These are phyloP conservation scores for Zygosaccharomyces pseudobailii DNA, from an alignment of 1,139 yeast genomes.

Conservation along the genomic window DNA sequence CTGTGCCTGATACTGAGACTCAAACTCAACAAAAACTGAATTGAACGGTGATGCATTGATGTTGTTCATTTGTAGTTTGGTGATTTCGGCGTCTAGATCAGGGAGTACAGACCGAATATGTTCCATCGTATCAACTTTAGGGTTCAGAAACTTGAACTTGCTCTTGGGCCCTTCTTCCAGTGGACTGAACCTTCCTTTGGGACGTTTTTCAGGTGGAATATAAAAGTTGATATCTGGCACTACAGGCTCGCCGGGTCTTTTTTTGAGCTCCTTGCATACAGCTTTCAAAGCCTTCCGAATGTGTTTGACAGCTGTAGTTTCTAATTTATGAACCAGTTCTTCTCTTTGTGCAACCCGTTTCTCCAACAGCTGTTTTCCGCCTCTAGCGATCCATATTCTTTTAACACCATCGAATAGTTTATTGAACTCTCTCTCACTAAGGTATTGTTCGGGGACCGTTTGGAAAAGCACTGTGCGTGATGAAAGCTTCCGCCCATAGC, in stretches of 20 bases:
- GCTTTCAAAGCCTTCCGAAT: slow-evolving; percentile 59
- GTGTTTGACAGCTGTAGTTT: slow-evolving; percentile 59
- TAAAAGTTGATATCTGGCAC: slow-evolving; percentile 54
- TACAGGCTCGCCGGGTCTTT: slow-evolving; percentile 39
- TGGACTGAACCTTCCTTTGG: slow-evolving; percentile 60
- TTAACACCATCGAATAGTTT: slow-evolving; percentile 67
- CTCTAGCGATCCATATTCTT: slow-evolving; percentile 71
- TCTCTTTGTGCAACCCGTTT: slow-evolving; percentile 58
- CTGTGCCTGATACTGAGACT: slow-evolving; percentile 83
- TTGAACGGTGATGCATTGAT: slow-evolving; percentile 43
- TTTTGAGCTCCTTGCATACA: slow-evolving; percentile 51
- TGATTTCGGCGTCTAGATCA: slow-evolving; percentile 61
- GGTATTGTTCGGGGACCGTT: slow-evolving; percentile 65
- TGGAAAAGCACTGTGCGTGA: slow-evolving; percentile 79
- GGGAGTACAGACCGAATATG: slow-evolving; percentile 65
- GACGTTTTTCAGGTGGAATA: slow-evolving; percentile 74
- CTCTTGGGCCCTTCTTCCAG: slow-evolving; percentile 74
- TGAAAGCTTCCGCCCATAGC: slow-evolving; percentile 65
- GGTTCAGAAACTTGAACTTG: slow-evolving; percentile 62
- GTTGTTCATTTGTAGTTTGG: slow-evolving; percentile 54
- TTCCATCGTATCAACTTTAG: slow-evolving; percentile 80
- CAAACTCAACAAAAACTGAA: slow-evolving; percentile 82
- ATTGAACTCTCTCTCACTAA: slow-evolving; percentile 58
- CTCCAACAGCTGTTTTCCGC: slow-evolving; percentile 50
- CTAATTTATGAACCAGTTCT: slow-evolving; percentile 57